These are phyloP conservation scores for Serendipita sp. DNA, from an alignment of 768 basidiomycete species.

Conservation along the genomic window DNA sequence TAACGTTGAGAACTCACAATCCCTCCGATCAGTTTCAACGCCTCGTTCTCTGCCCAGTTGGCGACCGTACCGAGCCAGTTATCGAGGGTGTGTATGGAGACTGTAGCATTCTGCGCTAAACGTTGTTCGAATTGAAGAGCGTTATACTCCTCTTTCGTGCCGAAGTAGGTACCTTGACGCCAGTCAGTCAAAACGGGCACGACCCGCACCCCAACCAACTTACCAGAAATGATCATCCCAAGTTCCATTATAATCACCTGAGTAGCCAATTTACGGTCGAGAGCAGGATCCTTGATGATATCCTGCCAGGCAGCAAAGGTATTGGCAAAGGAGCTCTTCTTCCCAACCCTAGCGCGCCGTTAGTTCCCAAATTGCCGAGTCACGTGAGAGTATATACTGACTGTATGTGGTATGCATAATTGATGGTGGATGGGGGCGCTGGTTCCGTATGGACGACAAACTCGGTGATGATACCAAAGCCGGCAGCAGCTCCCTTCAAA, in stretches of 20 bases:
- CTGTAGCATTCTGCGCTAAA: constrained; percentile 5
- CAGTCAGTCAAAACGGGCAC: neutral
- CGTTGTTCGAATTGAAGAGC: constrained; percentile 5
- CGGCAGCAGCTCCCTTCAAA: constrained; percentile 19
- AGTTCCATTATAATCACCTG: constrained; percentile 7
- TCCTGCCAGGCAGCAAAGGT: constrained; percentile 9
- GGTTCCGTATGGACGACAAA: constrained; percentile 18
- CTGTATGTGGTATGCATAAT: constrained; percentile 9
- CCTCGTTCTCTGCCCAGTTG: constrained; percentile 9
- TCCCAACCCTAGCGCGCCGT: neutral
- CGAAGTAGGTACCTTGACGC: constrained; percentile 5
- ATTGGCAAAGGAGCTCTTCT: neutral
- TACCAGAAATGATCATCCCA: constrained; percentile 9
- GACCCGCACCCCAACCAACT: neutral
- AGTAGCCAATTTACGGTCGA: constrained; percentile 8
- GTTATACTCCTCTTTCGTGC: constrained; percentile 2
- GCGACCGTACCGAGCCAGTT: constrained; percentile 9
- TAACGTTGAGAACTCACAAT: neutral
- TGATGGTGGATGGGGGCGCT: constrained; percentile 13
- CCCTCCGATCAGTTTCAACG: constrained; percentile 1
- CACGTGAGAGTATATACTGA: neutral
- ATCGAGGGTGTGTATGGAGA: neutral
- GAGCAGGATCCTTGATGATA: constrained; percentile 7
- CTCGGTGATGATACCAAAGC: constrained; percentile 20
- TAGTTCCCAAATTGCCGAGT: neutral